phyloP scores from a whole-genome alignment of 129 eudicot species.

The Gnaphalium uliginosum region DNA sequence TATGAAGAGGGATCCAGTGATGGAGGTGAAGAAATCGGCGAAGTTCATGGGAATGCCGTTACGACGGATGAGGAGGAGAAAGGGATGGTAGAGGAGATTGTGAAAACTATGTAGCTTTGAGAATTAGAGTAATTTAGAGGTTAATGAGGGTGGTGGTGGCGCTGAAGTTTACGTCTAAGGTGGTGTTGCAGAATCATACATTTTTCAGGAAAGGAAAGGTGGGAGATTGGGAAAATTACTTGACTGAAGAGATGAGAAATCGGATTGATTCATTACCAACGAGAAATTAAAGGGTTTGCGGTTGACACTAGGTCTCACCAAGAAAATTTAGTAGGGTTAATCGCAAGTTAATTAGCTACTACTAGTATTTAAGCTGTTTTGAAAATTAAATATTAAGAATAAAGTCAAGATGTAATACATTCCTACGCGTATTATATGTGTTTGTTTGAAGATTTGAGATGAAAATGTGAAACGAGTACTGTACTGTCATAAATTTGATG shows the following conservation, averaged over 20 bases:
- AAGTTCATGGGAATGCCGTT: slow-evolving; percentile 28
- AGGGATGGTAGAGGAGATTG: slow-evolving; percentile 33
- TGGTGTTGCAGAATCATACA: slow-evolving; percentile 12
- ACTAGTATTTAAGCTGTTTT: too few relatives aligned
- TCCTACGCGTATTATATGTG: too few relatives aligned
- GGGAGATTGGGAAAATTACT: slow-evolving; percentile 37
- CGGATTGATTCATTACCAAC: slow-evolving; percentile 27
- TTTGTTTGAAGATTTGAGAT: too few relatives aligned
- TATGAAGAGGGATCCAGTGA: slow-evolving; percentile 19
- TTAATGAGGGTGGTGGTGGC: slow-evolving; percentile 30
- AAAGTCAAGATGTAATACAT: too few relatives aligned
- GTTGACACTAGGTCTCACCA: slow-evolving; percentile 20
- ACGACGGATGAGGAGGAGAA: slow-evolving; percentile 25
- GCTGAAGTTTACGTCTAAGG: not conserved
- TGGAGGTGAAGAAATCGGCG: slow-evolving; percentile 30
- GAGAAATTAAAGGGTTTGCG: slow-evolving; percentile 18
- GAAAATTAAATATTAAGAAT: too few relatives aligned
- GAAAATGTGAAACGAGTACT: too few relatives aligned
- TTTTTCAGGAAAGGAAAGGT: slow-evolving; percentile 41
- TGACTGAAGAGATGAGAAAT: slow-evolving; percentile 33
- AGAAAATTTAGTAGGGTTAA: not conserved
- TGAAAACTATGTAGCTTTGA: slow-evolving; percentile 39
- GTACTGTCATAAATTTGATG: too few relatives aligned
- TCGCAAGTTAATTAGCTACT: too few relatives aligned
- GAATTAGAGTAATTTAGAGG: slow-evolving; percentile 29